Conservation (phyloP, 1,284 basidiomycete species). For the Irpex sp. region DNA sequence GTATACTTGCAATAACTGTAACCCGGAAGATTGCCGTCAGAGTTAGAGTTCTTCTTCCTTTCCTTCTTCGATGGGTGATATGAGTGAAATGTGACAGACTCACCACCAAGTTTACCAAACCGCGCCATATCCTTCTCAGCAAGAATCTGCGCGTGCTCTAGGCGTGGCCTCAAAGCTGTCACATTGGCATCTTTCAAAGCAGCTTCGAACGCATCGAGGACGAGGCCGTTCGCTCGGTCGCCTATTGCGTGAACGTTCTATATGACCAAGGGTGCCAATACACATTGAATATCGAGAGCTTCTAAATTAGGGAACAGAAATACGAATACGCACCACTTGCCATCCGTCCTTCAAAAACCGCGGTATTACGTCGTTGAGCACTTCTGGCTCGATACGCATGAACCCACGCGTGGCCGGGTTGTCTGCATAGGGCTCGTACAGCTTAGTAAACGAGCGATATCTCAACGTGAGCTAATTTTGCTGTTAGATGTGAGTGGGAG, state of each 20-base stretch:
- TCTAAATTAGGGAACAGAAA: too few species aligned
- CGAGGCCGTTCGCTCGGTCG: constrained; percentile 82
- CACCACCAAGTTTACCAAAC: constrained; percentile 73
- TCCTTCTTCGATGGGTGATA: neutral
- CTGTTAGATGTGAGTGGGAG: neutral
- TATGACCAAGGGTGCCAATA: neutral
- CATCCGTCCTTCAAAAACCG: constrained; percentile 71
- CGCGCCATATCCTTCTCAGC: constrained; percentile 66
- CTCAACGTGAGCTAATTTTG: neutral
- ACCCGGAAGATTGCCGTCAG: constrained; percentile 4
- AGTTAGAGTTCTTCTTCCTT: too few species aligned
- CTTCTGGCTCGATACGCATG: constrained; percentile 64
- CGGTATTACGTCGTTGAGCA: constrained; percentile 59
- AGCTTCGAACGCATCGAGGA: constrained; percentile 77
- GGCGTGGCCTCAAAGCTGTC: constrained; percentile 64
- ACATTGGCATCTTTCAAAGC: constrained; percentile 55
- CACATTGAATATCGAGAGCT: too few species aligned
- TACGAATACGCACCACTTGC: constrained; percentile 60
- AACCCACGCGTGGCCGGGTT: constrained; percentile 72
- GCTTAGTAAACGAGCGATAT: constrained; percentile 28
- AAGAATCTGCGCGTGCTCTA: constrained; percentile 90
- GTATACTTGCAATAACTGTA: constrained; percentile 71
- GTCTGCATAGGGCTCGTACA: constrained; percentile 78
- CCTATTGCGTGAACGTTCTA: constrained; percentile 91
- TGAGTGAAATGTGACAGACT: constrained; percentile 9